Conservation (phyloP, 2,329 filamentous ascomycete species). For the Acrocalymma vagum region DNA sequence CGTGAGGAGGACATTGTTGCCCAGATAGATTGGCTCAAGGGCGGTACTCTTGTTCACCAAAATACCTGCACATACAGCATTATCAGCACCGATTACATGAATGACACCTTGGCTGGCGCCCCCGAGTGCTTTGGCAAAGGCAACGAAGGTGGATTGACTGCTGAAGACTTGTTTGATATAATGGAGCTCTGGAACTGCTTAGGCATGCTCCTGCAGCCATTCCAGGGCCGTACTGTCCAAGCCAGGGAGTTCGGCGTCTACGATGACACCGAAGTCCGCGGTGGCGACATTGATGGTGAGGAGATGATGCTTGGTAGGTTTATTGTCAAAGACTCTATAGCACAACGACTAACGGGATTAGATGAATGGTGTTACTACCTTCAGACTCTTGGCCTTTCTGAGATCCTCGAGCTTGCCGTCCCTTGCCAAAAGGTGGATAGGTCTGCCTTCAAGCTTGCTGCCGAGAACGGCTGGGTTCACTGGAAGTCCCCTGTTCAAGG, state of each 20-base stretch:
- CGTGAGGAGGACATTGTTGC: conserved; percentile 67
- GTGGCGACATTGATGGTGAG: conserved; percentile 61
- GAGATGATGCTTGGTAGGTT: conserved; percentile 60
- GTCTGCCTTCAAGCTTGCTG: conserved; percentile 62
- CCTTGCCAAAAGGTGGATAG: conserved; percentile 44
- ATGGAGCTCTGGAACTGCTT: conserved; percentile 71
- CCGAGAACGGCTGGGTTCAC: conserved; percentile 62
- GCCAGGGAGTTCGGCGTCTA: conserved; percentile 66
- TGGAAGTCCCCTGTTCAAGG: conserved; percentile 61
- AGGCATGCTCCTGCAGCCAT: conserved; percentile 62
- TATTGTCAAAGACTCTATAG: too few species aligned
- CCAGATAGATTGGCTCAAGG: conserved; percentile 70
- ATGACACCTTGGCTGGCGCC: conserved; percentile 63
- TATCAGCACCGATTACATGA: conserved; percentile 60
- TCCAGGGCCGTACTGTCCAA: conserved; percentile 63
- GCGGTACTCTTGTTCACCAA: conserved; percentile 61
- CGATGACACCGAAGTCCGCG: conserved; percentile 55
- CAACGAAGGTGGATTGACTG: conserved; percentile 62
- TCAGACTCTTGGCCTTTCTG: conserved; percentile 65
- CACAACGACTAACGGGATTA: conserved; percentile 42
- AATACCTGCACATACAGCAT: conserved; percentile 56
- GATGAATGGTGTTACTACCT: conserved; percentile 70
- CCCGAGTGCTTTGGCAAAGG: conserved; percentile 66
- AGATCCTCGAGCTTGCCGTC: conserved; percentile 61
- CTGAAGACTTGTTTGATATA: conserved; percentile 69